phyloP scores from a whole-genome alignment of 1,284 basidiomycete genomes.

The Ceratobasidium sp. region DNA sequence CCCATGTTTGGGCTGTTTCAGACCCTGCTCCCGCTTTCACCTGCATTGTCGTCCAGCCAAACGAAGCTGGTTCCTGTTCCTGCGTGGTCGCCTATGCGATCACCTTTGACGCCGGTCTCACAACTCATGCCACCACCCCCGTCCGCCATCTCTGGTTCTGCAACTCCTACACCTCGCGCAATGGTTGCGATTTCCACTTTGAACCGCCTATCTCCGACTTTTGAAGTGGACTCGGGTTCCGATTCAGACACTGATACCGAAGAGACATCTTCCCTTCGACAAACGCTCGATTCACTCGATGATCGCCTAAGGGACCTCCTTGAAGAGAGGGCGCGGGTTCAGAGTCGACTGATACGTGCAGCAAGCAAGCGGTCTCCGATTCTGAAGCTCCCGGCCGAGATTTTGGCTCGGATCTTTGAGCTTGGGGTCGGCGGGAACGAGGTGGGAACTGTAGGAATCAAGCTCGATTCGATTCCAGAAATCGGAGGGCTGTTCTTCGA shows the following conservation, averaged over 20 bases:
- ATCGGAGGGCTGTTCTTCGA: slow-evolving; percentile 24
- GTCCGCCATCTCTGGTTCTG: slow-evolving; percentile 9
- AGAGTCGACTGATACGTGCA: slow-evolving; percentile 18
- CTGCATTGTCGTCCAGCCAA: slow-evolving; percentile 26
- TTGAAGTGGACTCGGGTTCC: slow-evolving; percentile 6
- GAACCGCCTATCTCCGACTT: not conserved
- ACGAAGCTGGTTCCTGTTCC: slow-evolving; percentile 13
- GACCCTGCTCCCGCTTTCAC: slow-evolving; percentile 23
- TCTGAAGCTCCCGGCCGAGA: slow-evolving; percentile 19
- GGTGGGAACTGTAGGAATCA: not conserved
- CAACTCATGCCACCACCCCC: slow-evolving; percentile 27
- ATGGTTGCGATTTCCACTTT: not conserved
- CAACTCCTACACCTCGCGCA: slow-evolving; percentile 19
- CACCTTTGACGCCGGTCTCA: not conserved
- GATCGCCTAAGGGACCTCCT: slow-evolving; percentile 15
- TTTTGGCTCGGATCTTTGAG: slow-evolving; percentile 24
- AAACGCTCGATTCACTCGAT: slow-evolving; percentile 21
- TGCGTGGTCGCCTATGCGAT: slow-evolving; percentile 19
- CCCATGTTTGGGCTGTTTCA: slow-evolving; percentile 27
- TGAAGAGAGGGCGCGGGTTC: slow-evolving; percentile 18
- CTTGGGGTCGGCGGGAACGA: not conserved
- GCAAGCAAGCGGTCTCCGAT: slow-evolving; percentile 20
- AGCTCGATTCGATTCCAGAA: slow-evolving; percentile 5
- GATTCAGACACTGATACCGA: not conserved
- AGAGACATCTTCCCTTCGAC: slow-evolving; percentile 23